Percentiles rank a stretch among this genome's conserved stretches.
phyloP scores from a whole-genome alignment of 371 early-diverging fungal species.

The Mortierella sp. region DNA sequence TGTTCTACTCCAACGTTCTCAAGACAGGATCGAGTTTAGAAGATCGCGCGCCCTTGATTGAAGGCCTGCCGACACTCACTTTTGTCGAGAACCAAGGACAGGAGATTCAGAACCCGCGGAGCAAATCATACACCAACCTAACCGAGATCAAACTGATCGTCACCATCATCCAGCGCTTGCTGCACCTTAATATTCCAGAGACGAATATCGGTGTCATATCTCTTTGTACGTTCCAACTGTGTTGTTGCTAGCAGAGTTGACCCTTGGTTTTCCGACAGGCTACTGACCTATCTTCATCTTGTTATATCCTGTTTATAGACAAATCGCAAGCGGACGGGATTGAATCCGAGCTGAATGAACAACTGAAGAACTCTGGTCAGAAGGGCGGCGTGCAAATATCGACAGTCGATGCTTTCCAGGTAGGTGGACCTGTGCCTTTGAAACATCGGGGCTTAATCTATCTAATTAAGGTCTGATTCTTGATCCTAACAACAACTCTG shows the following conservation, averaged over 20 bases:
- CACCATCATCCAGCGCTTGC: slow-evolving; percentile 59
- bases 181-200: slow-evolving; percentile 59
- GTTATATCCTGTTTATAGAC: slow-evolving; percentile 56
- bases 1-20: slow-evolving; percentile 84
- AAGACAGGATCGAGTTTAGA: slow-evolving; percentile 66
- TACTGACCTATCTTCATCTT: not conserved
- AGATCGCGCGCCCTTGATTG: slow-evolving; percentile 69
- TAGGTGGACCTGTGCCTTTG: not conserved
- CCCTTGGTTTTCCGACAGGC: not conserved
- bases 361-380: slow-evolving; percentile 27
- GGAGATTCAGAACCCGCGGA: slow-evolving; percentile 62
- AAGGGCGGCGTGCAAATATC: slow-evolving; percentile 67
- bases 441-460: not conserved
- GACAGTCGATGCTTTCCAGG: slow-evolving; percentile 89
- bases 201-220: slow-evolving; percentile 77
- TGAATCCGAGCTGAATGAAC: slow-evolving; percentile 45
- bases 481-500: not conserved
- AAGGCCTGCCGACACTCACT: slow-evolving; percentile 72
- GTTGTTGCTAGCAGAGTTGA: not conserved
- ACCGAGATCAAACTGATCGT: slow-evolving; percentile 66
- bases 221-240: slow-evolving; percentile 68
- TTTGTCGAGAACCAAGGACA: slow-evolving; percentile 76
- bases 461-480: not conserved
- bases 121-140: slow-evolving; percentile 68
- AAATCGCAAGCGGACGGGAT: slow-evolving; percentile 78